These are phyloP conservation scores for Cicer cuneatum DNA, from an alignment of 306 rosid genomes.

Conservation along the genomic window DNA sequence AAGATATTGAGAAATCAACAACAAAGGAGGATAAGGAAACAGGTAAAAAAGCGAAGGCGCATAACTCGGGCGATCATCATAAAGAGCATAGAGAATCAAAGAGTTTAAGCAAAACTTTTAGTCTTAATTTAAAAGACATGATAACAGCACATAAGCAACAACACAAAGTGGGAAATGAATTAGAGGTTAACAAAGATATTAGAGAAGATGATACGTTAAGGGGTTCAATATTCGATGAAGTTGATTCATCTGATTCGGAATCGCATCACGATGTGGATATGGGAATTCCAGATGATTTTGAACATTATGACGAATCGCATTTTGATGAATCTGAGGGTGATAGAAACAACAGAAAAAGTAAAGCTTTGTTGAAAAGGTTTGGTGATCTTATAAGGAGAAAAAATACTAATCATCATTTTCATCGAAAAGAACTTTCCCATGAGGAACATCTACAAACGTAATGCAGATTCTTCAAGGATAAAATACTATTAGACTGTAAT, in stretches of 20 bases:
- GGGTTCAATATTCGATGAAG: conserved; percentile 70
- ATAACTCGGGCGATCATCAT: neutral
- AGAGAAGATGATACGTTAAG: conserved; percentile 48
- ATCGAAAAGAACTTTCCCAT: conserved; percentile 47
- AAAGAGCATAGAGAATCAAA: conserved; percentile 42
- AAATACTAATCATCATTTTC: conserved; percentile 17
- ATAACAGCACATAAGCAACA: conserved; percentile 45
- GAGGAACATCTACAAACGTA: conserved; percentile 50
- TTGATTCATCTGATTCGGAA: conserved; percentile 57
- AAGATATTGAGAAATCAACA: conserved; percentile 47
- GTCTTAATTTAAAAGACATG: conserved; percentile 51
- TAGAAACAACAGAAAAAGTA: conserved; percentile 70
- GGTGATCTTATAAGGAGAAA: conserved; percentile 81
- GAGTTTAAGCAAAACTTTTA: conserved; percentile 50
- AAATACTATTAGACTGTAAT: neutral
- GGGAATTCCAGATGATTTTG: conserved; percentile 53
- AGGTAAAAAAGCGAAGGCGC: conserved; percentile 43
- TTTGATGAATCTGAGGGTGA: conserved; percentile 60
- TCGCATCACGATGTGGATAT: conserved; percentile 51
- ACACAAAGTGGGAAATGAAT: conserved; percentile 40
- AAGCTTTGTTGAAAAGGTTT: conserved; percentile 74
- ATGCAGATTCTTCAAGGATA: neutral
- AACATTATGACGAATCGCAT: conserved; percentile 54
- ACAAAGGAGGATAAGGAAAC: conserved; percentile 49
- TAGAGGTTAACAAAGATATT: conserved; percentile 47